Conservation (phyloP, 257 asterid species). For the Sherardia arvensis region DNA sequence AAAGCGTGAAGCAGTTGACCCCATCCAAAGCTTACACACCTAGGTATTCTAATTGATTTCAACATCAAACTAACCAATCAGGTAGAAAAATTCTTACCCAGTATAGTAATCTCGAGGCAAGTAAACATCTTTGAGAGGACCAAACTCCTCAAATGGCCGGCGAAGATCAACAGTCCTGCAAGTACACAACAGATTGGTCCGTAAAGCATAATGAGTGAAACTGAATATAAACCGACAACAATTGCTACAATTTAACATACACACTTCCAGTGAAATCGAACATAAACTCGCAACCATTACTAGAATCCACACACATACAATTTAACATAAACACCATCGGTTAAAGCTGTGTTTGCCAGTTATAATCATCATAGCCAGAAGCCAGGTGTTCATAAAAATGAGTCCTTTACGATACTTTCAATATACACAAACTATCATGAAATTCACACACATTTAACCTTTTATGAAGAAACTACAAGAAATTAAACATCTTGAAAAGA, state of each 20-base stretch:
- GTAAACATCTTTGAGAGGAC: slow-evolving; percentile 58
- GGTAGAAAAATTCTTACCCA: slow-evolving; percentile 30
- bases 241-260: background rate
- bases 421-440: too few species aligned
- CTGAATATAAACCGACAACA: background rate
- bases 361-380: background rate
- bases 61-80: background rate
- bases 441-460: background rate
- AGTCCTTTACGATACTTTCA: background rate
- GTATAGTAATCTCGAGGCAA: slow-evolving; percentile 53
- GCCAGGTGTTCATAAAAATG: too few species aligned
- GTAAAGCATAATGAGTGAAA: background rate
- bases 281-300: too few species aligned
- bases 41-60: background rate
- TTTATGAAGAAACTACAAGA: too few species aligned
- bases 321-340: too few species aligned
- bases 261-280: too few species aligned
- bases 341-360: background rate
- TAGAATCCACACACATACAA: too few species aligned
- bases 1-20: slow-evolving; percentile 2
- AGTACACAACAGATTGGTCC: slow-evolving; percentile 1
- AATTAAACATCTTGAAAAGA: background rate
- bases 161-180: slow-evolving; percentile 65
- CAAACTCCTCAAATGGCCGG: slow-evolving; percentile 57
- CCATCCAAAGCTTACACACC: background rate